These are phyloP conservation scores for Paramecium sexaurelia DNA, from an alignment of 73 alveolate genomes.

Conservation along the genomic window DNA sequence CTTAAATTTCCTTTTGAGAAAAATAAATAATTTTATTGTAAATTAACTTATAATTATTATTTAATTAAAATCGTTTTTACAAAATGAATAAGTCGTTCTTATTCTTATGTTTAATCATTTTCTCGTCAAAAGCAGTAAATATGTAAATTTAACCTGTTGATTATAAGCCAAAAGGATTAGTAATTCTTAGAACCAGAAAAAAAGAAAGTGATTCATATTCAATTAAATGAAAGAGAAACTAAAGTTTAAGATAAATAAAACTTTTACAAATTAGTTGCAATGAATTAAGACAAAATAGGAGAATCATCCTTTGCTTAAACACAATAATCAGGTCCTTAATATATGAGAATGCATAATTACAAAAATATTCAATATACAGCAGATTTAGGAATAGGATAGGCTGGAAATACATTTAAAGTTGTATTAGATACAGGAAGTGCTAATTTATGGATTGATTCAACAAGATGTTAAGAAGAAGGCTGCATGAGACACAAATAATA, in stretches of 20 bases:
- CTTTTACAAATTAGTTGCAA: background rate
- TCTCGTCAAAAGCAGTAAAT: background rate
- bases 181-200: constrained; percentile 20
- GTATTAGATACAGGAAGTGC: constrained; percentile 79
- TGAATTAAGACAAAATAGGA: background rate
- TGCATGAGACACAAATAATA: constrained; percentile 59
- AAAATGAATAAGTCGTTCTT: background rate
- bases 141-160: background rate
- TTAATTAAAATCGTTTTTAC: background rate
- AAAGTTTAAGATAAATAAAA: constrained; percentile 19
- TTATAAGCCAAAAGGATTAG: background rate
- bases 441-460: constrained; percentile 70
- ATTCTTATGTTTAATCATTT: background rate
- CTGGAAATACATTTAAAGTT: constrained; percentile 72
- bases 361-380: constrained; percentile 65
- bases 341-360: constrained; percentile 59
- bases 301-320: background rate
- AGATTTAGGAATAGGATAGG: constrained; percentile 77
- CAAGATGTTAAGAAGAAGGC: constrained; percentile 61
- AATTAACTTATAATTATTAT: background rate
- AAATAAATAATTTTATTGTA: background rate
- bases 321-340: background rate
- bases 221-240: constrained; percentile 37
- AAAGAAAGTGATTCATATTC: background rate
- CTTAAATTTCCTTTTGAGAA: background rate